These are phyloP conservation scores for Aspergillus ellipticus DNA, from an alignment of 495 filamentous ascomycete species.

Conservation along the genomic window DNA sequence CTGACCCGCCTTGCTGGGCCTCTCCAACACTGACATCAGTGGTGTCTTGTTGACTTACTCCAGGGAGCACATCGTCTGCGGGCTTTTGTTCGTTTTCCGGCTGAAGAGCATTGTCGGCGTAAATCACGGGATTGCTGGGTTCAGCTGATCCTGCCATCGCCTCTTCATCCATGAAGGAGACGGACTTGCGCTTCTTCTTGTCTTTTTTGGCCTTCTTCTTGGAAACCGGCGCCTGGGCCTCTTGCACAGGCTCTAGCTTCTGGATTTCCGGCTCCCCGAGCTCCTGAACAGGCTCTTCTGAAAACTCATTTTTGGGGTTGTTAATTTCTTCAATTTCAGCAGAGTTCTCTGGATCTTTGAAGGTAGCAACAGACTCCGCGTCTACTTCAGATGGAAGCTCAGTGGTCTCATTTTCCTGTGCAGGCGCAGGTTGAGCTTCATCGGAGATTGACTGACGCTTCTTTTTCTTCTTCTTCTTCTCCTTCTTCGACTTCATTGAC, in stretches of 20 bases:
- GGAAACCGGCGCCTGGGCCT: constrained; percentile 19
- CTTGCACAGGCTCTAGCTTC: constrained; percentile 3
- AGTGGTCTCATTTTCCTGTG: constrained; percentile 1
- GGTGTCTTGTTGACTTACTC: background rate
- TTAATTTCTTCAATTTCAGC: background rate
- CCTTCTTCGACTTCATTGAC: constrained; percentile 17
- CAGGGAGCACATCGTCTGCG: background rate
- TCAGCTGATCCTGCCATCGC: constrained; percentile 9
- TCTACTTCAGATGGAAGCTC: constrained; percentile 13
- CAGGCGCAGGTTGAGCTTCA: constrained; percentile 12
- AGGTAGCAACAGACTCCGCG: constrained; percentile 20
- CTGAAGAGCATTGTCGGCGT: background rate
- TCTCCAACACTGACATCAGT: background rate
- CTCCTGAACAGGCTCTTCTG: background rate
- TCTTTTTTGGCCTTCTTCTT: constrained; percentile 48
- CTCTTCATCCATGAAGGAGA: constrained; percentile 19
- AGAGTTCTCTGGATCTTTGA: constrained; percentile 21
- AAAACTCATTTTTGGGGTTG: background rate
- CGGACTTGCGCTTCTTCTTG: constrained; percentile 32
- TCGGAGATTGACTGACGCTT: constrained; percentile 26
- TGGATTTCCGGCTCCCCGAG: constrained; percentile 4
- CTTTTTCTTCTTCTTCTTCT: constrained; percentile 34
- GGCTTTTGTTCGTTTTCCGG: background rate
- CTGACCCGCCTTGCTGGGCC: background rate
- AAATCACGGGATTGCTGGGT: background rate